Conservation (phyloP, 108 stramenopile genomes). For the Nitzschia palea region DNA sequence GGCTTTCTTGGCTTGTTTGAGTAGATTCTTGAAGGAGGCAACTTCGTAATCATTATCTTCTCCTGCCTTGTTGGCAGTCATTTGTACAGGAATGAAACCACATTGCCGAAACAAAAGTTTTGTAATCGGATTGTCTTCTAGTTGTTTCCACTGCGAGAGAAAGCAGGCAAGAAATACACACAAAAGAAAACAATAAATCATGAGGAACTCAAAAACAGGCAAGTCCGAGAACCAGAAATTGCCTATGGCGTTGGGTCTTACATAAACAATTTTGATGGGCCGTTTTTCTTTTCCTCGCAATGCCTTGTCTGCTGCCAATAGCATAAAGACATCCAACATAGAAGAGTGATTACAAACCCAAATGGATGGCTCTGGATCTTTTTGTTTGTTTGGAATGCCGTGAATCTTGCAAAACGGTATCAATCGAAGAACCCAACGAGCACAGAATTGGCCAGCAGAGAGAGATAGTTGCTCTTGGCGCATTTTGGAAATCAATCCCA, state of each 20-base stretch:
- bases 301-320: conserved; percentile 60
- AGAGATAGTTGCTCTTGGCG: conserved; percentile 51
- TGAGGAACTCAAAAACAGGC: neutral
- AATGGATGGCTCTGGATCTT: conserved; percentile 58
- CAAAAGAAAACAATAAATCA: neutral
- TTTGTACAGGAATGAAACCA: conserved; percentile 82
- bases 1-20: conserved; percentile 61
- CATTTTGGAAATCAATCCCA: conserved; percentile 19
- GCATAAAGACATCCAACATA: conserved; percentile 79
- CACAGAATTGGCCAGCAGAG: conserved; percentile 64
- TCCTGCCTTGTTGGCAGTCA: conserved; percentile 78
- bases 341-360: conserved; percentile 89
- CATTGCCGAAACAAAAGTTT: conserved; percentile 70
- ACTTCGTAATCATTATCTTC: conserved; percentile 75
- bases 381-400: conserved; percentile 27
- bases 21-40: conserved; percentile 60
- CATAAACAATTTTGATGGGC: conserved; percentile 81
- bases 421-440: conserved; percentile 77
- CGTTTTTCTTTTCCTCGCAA: conserved; percentile 65
- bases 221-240: too few relatives aligned
- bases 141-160: conserved; percentile 68
- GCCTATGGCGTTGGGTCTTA: too few relatives aligned
- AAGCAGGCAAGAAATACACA: neutral
- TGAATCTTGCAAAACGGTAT: conserved; percentile 73
- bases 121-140: conserved; percentile 80